Conservation (phyloP, 129 eudicot genomes). For the Lonicera japonica region DNA sequence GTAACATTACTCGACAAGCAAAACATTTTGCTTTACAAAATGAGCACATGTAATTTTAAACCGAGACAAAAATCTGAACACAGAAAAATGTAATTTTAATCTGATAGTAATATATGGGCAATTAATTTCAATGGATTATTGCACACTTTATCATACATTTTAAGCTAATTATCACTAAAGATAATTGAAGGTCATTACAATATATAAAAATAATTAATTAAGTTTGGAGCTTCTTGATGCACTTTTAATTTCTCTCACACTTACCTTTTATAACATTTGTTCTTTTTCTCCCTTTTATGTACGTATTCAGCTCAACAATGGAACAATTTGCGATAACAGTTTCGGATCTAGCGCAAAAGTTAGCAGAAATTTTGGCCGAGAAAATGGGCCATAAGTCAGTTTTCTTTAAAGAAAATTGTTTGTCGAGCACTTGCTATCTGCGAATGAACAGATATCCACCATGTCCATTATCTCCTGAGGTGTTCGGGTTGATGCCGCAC, state of each 20-base stretch:
- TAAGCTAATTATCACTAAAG: no score
- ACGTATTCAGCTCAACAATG: constrained; percentile 43
- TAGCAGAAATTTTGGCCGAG: constrained; percentile 61
- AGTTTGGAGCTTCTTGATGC: neutral
- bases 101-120: no score
- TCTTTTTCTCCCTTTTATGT: neutral
- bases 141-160: no score
- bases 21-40: no score
- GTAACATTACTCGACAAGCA: no score
- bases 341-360: constrained; percentile 39
- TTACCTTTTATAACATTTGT: no score
- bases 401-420: constrained; percentile 42
- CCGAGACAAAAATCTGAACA: no score
- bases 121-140: no score
- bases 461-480: constrained; percentile 35
- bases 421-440: constrained; percentile 49
- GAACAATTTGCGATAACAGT: constrained; percentile 42
- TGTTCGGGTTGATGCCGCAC: constrained; percentile 61
- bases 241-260: neutral
- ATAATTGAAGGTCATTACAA: no score
- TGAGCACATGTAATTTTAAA: no score
- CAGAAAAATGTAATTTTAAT: no score
- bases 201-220: no score
- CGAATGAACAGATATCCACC: constrained; percentile 71
- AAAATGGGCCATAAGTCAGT: constrained; percentile 32